Percentiles rank a stretch among this genome's conserved stretches.
Evolutionary conservation across 1,139 yeast species (phyloP).

Genomic region (Yarrowia galli): DNA sequence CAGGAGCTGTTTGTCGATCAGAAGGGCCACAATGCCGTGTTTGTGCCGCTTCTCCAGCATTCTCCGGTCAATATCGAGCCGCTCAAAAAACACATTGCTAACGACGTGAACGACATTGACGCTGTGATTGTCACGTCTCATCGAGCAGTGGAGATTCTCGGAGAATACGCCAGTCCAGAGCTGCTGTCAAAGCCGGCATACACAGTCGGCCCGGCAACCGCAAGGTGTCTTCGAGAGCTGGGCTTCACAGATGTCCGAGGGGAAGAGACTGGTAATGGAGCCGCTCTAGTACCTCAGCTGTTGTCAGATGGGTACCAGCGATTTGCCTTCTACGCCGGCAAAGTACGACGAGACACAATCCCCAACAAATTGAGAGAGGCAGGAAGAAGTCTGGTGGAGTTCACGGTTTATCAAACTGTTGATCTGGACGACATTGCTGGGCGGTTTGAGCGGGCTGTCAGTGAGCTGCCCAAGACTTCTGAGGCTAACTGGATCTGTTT

Average conservation of each 20-base stretch:
- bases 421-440: conserved; percentile 57
- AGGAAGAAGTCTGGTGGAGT: conserved; percentile 64
- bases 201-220: conserved; percentile 94
- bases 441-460: conserved; percentile 44
- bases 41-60: conserved; percentile 76
- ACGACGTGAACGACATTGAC: conserved; percentile 55
- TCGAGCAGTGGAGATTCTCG: conserved; percentile 81
- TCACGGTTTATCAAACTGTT: conserved; percentile 73
- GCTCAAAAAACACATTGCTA: conserved; percentile 56
- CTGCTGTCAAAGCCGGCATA: conserved; percentile 62
- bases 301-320: conserved; percentile 47
- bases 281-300: conserved; percentile 69
- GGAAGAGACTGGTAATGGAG: conserved; percentile 80
- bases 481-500: conserved; percentile 60
- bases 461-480: conserved; percentile 2
- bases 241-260: conserved; percentile 79
- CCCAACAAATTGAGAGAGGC: conserved; percentile 62
- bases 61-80: conserved; percentile 59
- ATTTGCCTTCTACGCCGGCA: conserved; percentile 86
- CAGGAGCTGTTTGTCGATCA: conserved; percentile 53
- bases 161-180: conserved; percentile 46
- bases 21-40: conserved; percentile 55
- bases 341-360: conserved; percentile 78
- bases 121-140: conserved; percentile 87
- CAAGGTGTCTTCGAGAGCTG: conserved; percentile 60